These are phyloP conservation scores for Apiotrichum gamsii DNA, from an alignment of 1,284 basidiomycete genomes.

Conservation along the genomic window DNA sequence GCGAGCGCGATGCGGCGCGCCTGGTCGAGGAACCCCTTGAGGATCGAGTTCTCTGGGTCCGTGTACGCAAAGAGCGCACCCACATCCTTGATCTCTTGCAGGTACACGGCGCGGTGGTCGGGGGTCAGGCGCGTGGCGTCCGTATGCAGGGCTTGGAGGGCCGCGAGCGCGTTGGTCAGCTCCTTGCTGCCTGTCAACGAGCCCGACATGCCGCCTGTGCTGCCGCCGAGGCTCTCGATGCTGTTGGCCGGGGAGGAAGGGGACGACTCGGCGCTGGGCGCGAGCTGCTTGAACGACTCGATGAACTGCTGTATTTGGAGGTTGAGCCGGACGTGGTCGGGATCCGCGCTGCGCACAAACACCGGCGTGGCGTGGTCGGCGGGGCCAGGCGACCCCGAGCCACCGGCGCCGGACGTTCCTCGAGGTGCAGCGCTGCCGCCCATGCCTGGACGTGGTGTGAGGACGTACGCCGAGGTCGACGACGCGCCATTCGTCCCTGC, in stretches of 20 bases:
- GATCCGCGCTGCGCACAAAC: constrained; percentile 22
- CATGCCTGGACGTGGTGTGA: too few species aligned
- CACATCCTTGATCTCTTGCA: constrained; percentile 44
- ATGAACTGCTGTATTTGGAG: constrained; percentile 45
- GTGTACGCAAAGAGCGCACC: constrained; percentile 45
- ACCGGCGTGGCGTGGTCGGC: constrained; percentile 26
- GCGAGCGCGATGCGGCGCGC: constrained; percentile 38
- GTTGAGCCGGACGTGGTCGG: constrained; percentile 40
- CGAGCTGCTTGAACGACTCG: constrained; percentile 25
- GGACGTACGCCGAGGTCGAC: neutral
- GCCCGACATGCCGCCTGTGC: too few species aligned
- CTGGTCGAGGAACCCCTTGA: constrained; percentile 43
- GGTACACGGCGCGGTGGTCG: constrained; percentile 35
- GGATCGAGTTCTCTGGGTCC: constrained; percentile 41
- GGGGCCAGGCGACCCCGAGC: neutral
- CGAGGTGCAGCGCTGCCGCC: neutral
- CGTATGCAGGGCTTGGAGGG: constrained; percentile 31
- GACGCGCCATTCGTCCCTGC: neutral
- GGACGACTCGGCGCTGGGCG: constrained; percentile 24
- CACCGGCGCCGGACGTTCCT: neutral
- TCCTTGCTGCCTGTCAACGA: constrained; percentile 6
- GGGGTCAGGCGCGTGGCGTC: constrained; percentile 33
- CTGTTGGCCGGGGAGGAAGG: constrained; percentile 18
- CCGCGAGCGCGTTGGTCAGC: constrained; percentile 30
- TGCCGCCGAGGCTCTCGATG: constrained; percentile 19